phyloP scores from a whole-genome alignment of 306 rosid genomes.

The Astragalus glycyphyllos region DNA sequence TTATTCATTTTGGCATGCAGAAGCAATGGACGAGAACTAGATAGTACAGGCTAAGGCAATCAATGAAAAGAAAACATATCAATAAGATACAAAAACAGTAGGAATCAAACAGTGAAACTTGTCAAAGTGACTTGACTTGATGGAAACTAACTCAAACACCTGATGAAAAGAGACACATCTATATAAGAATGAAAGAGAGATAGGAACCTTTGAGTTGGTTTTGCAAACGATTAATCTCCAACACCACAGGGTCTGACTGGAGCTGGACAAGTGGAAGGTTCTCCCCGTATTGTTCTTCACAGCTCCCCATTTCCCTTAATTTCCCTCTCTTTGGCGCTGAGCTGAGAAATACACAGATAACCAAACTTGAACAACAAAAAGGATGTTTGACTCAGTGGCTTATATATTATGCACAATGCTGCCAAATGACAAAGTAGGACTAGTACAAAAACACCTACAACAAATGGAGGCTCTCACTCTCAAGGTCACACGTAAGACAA shows the following conservation, averaged over 20 bases:
- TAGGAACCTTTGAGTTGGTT: conserved; percentile 72
- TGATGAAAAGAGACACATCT: conserved; percentile 18
- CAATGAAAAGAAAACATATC: conserved; percentile 26
- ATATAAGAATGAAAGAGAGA: conserved; percentile 17
- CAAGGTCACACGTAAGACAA: conserved; percentile 13
- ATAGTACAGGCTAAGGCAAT: neutral
- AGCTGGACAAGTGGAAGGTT: conserved; percentile 53
- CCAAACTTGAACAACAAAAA: conserved; percentile 19
- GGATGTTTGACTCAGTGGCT: neutral
- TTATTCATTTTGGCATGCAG: conserved; percentile 23
- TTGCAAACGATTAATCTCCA: conserved; percentile 81
- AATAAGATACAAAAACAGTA: neutral
- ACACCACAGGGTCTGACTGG: conserved; percentile 65
- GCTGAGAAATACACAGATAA: conserved; percentile 7
- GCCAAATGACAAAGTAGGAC: conserved; percentile 16
- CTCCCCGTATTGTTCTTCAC: conserved; percentile 60
- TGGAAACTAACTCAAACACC: neutral
- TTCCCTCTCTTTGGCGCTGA: conserved; percentile 5
- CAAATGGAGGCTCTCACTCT: conserved; percentile 24
- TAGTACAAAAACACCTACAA: conserved; percentile 32
- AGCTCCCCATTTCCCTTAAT: conserved; percentile 53
- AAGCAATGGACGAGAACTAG: neutral
- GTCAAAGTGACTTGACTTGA: neutral
- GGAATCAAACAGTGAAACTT: neutral
- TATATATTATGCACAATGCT: conserved; percentile 26